Conservation (phyloP, 352 stramenopile species). For the Phytophthora syringae region DNA sequence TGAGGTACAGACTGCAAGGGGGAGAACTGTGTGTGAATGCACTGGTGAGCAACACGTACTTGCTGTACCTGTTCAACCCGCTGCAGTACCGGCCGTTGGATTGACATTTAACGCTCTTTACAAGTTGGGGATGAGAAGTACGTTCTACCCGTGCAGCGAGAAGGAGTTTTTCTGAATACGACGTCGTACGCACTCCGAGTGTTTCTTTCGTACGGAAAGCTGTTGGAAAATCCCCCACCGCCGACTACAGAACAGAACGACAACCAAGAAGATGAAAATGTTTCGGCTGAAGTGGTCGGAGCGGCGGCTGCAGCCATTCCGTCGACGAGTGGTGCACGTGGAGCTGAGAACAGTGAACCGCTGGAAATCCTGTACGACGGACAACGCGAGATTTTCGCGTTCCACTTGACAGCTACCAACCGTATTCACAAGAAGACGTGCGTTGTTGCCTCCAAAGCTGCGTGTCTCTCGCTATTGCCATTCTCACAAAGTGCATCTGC, state of each 20-base stretch:
- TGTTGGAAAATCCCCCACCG: conserved; percentile 42
- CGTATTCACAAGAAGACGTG: conserved; percentile 69
- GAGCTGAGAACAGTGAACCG: conserved; percentile 60
- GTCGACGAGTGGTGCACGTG: conserved; percentile 38
- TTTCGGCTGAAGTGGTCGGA: conserved; percentile 16
- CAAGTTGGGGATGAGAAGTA: conserved; percentile 60
- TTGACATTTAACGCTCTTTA: conserved; percentile 79
- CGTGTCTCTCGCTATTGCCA: conserved; percentile 52
- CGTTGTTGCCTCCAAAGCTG: conserved; percentile 63
- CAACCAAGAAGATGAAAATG: conserved; percentile 26
- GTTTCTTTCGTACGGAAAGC: conserved; percentile 87
- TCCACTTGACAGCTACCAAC: conserved; percentile 77
- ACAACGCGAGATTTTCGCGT: conserved; percentile 63
- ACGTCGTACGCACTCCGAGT: conserved; percentile 72
- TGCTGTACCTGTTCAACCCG: conserved; percentile 90
- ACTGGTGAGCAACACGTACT: conserved; percentile 86
- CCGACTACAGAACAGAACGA: too few relatives aligned
- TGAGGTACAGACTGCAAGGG: conserved; percentile 68
- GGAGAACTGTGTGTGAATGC: conserved; percentile 81
- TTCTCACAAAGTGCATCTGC: conserved; percentile 3
- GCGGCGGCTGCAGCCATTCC: conserved; percentile 7
- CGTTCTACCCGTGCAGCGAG: conserved; percentile 62
- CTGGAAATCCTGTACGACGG: conserved; percentile 69
- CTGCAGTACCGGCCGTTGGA: conserved; percentile 81
- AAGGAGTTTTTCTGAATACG: conserved; percentile 85